A percentile compares a stretch with the other conserved stretches of the same genome.
Evolutionary conservation across 2,329 filamentous ascomycete genomes (phyloP).

Genomic region (Dothideomycetidae sp.): DNA sequence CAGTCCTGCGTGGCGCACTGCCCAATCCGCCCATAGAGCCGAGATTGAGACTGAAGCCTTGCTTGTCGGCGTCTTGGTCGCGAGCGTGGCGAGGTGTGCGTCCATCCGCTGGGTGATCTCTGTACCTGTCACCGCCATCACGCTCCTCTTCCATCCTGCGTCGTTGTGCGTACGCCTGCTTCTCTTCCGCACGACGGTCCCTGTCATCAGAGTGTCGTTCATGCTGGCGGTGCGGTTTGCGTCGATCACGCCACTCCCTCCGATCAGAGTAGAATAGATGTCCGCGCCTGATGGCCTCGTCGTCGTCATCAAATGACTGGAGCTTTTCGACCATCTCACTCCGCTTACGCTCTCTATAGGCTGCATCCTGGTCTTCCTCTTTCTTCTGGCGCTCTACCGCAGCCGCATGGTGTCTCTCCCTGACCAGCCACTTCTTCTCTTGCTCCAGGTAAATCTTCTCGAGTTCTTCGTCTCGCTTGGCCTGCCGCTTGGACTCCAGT

Average conservation of each 20-base stretch:
- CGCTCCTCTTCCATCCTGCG: slow-evolving; percentile 57
- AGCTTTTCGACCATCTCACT: slow-evolving; percentile 59
- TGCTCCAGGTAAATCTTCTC: slow-evolving; percentile 74
- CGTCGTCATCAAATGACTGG: slow-evolving; percentile 76
- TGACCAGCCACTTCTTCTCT: slow-evolving; percentile 79
- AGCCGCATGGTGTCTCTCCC: slow-evolving; percentile 69
- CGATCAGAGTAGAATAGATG: slow-evolving; percentile 87
- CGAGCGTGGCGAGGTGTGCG: slow-evolving; percentile 37
- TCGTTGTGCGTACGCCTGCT: slow-evolving; percentile 48
- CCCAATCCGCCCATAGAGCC: slow-evolving; percentile 8
- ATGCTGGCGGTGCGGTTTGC: slow-evolving; percentile 54
- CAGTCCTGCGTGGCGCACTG: neutral
- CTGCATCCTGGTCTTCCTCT: slow-evolving; percentile 61
- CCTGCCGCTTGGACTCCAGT: slow-evolving; percentile 55
- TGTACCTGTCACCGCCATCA: slow-evolving; percentile 80
- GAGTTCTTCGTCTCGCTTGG: slow-evolving; percentile 58
- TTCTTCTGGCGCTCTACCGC: slow-evolving; percentile 75
- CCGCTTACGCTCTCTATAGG: slow-evolving; percentile 47
- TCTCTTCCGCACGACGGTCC: slow-evolving; percentile 65
- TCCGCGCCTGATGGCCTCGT: slow-evolving; percentile 56
- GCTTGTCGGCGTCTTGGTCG: slow-evolving; percentile 17
- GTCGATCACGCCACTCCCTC: slow-evolving; percentile 70
- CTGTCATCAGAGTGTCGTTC: slow-evolving; percentile 68
- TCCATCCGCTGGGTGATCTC: slow-evolving; percentile 70
- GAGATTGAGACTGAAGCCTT: slow-evolving; percentile 11